phyloP scores from a whole-genome alignment of 768 basidiomycete species.

The Boletus subparvulus region DNA sequence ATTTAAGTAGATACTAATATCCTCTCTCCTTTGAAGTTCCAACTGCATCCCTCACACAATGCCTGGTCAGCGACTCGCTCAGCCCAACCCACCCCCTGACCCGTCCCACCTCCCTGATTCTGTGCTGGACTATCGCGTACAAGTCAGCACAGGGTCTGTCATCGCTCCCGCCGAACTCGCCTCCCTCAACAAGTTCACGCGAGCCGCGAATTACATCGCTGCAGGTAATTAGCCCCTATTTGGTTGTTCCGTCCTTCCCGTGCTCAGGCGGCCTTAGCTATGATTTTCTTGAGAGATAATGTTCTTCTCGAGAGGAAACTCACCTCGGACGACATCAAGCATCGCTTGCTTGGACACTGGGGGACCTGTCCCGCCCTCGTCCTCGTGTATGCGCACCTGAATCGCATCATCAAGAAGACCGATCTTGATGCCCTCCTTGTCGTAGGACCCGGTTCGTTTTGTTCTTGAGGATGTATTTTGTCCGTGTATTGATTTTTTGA shows the following conservation, averaged over 20 bases:
- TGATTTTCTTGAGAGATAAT: constrained; percentile 82
- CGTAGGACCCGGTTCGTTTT: constrained; percentile 65
- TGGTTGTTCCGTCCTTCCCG: background rate
- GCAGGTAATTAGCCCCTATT: constrained; percentile 47
- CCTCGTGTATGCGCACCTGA: constrained; percentile 72
- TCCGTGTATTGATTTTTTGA: background rate
- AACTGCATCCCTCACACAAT: constrained; percentile 31
- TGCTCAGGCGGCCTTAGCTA: constrained; percentile 44
- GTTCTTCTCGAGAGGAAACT: constrained; percentile 62
- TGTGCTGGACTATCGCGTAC: constrained; percentile 48
- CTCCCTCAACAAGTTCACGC: constrained; percentile 52
- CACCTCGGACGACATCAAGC: constrained; percentile 71
- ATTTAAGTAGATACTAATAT: too few species aligned
- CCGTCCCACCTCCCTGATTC: constrained; percentile 63
- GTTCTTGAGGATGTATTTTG: background rate
- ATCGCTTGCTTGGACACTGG: constrained; percentile 80
- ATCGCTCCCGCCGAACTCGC: constrained; percentile 52
- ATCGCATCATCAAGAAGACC: constrained; percentile 58
- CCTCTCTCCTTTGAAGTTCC: too few species aligned
- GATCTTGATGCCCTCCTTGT: constrained; percentile 69
- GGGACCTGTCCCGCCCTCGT: constrained; percentile 79
- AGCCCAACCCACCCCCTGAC: constrained; percentile 69
- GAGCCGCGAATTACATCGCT: constrained; percentile 68
- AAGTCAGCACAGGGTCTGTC: constrained; percentile 46
- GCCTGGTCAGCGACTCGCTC: constrained; percentile 58